These are phyloP conservation scores for Vararia minispora DNA, from an alignment of 768 basidiomycete species.

Conservation along the genomic window DNA sequence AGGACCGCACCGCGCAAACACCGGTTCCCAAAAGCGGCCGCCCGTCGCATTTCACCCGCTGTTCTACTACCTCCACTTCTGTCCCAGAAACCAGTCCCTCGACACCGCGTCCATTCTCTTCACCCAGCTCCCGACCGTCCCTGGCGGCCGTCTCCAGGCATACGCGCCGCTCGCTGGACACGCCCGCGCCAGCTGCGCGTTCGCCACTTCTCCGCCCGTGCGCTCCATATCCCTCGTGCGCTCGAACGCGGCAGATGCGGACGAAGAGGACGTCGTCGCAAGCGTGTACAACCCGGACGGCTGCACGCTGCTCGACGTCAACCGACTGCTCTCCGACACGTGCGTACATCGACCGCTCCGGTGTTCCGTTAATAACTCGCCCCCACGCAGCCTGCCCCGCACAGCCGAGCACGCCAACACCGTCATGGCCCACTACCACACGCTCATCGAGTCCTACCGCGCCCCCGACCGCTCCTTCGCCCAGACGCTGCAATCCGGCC, in stretches of 20 bases:
- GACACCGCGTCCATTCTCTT: constrained; percentile 8
- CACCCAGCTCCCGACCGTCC: constrained; percentile 11
- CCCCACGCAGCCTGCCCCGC: constrained; percentile 7
- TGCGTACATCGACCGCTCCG: constrained; percentile 6
- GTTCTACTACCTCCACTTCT: constrained; percentile 13
- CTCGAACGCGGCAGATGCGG: constrained; percentile 3
- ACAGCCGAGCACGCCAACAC: constrained; percentile 10
- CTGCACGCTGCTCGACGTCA: constrained; percentile 13
- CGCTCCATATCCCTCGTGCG: constrained; percentile 9
- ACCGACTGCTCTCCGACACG: constrained; percentile 14
- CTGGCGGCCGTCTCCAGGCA: constrained; percentile 10
- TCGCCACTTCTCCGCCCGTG: constrained; percentile 12
- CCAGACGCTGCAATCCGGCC: constrained; percentile 4
- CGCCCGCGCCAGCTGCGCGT: constrained; percentile 10
- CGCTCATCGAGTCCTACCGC: constrained; percentile 10
- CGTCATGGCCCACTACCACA: constrained; percentile 12
- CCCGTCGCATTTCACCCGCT: constrained; percentile 14
- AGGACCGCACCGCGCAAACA: constrained; percentile 1
- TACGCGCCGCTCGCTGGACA: constrained; percentile 12
- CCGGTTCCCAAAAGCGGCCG: neutral
- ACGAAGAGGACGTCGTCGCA: constrained; percentile 6
- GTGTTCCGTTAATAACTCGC: neutral
- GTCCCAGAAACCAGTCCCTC: constrained; percentile 6
- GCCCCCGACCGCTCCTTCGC: constrained; percentile 2
- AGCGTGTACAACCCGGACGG: constrained; percentile 14